Conservation (phyloP, 257 asterid species). For the Solanum pimpinellifolium region DNA sequence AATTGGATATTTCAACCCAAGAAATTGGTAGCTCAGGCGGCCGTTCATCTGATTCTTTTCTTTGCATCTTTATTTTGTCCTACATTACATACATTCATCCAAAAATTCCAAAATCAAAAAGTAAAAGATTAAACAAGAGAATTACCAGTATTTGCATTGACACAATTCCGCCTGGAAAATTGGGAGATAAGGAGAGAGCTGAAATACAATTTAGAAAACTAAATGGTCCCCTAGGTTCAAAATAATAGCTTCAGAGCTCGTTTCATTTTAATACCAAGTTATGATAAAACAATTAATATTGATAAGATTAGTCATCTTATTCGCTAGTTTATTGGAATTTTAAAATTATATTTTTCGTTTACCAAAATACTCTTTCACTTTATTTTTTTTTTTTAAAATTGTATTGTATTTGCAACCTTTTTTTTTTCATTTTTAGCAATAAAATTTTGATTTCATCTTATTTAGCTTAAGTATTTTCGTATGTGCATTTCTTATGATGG, state of each 20-base stretch:
- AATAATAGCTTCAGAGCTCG: neutral
- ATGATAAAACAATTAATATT: no score
- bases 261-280: no score
- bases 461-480: neutral
- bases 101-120: neutral
- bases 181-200: neutral
- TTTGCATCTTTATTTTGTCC: constrained; percentile 51
- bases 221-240: neutral
- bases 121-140: neutral
- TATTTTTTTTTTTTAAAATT: no score
- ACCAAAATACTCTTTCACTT: neutral
- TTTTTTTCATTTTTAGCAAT: no score
- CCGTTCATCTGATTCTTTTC: constrained; percentile 14
- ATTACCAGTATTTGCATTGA: neutral
- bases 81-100: constrained; percentile 7
- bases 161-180: neutral
- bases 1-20: constrained; percentile 78
- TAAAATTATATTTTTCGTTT: neutral
- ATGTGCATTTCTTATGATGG: neutral
- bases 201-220: neutral
- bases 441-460: neutral
- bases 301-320: no score
- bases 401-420: neutral
- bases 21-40: constrained; percentile 37
- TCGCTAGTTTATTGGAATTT: no score